Base-by-base conservation (phyloP, 2,329 filamentous ascomycete genomes). In the Aureobasidium sp. region DNA sequence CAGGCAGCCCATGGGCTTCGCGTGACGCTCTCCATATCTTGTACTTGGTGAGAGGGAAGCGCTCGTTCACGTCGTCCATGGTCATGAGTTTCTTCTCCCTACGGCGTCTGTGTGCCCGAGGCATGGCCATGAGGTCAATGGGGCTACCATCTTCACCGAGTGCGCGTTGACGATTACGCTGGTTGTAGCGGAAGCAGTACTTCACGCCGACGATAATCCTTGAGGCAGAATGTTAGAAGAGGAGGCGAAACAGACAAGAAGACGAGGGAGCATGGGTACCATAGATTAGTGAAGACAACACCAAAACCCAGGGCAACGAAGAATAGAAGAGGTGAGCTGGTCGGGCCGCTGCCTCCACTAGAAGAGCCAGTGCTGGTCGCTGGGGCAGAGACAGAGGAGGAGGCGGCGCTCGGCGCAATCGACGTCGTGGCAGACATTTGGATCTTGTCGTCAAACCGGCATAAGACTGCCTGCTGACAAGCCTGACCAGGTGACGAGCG, bases 181-280 rank as follows among this genome's bases (percentile, higher is more conserved):
- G 92, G 76, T 97, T 97, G 76, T 99, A 97, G 69, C 94, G 85
- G 77, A 99, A 99, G 78, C 94, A 99, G 76, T 99, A 99, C 78
- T 99, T 99, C 65, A 99, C 94, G 68, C 94, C 94, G 64, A 99
- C 94, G 69, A 99, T 99, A 70, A 99, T 99, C 94, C 94, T 99
- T 70, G 20, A 59, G 53, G 2, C 39, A 20, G 10, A 34, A 15
- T 9, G 46, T 60, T 23, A 62, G 26, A 51, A 41, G 17, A 6
- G 26, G 20, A 36, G 46, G 34, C 62, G 8, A n/a, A 26, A 13
- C 20, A 29, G 61, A 36, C 17, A 34, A 27, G 46, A 61, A 20
- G 55, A 39, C n/a, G 27, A 61, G 53, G 44, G 41, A 64, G 48
- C n/a, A n/a, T 48, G 75, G 88, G 79, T 82, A 97, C 94, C 94